These are phyloP conservation scores for Teratosphaeria gauchensis DNA, from an alignment of 2,329 filamentous ascomycete genomes.

Conservation along the genomic window DNA sequence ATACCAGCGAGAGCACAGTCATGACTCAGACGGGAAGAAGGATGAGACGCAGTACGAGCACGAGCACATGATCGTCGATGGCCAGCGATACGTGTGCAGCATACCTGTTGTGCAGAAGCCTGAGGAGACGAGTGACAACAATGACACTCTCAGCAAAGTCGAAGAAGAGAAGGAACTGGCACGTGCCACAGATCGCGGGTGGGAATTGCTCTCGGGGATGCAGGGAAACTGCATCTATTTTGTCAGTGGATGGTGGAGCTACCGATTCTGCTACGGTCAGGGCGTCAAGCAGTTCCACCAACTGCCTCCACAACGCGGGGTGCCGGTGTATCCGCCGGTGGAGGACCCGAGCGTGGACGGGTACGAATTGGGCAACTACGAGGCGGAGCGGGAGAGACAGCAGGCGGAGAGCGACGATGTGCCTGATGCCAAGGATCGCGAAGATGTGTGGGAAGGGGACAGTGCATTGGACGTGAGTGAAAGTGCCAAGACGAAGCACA, in stretches of 20 bases:
- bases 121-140: slow-evolving; percentile 8
- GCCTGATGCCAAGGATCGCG: slow-evolving; percentile 8
- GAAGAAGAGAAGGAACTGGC: slow-evolving; percentile 73
- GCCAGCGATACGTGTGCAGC: slow-evolving; percentile 69
- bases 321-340: slow-evolving; percentile 59
- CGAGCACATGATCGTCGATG: slow-evolving; percentile 64
- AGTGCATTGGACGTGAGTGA: slow-evolving; percentile 21
- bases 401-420: slow-evolving; percentile 20
- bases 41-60: slow-evolving; percentile 36
- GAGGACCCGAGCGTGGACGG: slow-evolving; percentile 68
- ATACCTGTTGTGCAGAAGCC: slow-evolving; percentile 61
- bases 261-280: slow-evolving; percentile 84
- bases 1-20: slow-evolving; percentile 8
- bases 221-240: slow-evolving; percentile 75
- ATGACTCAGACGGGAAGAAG: slow-evolving; percentile 4
- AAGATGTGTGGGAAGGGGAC: slow-evolving; percentile 14
- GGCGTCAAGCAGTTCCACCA: slow-evolving; percentile 88
- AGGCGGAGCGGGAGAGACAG: slow-evolving; percentile 13
- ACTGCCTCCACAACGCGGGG: slow-evolving; percentile 57
- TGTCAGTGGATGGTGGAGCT: slow-evolving; percentile 88
- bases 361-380: slow-evolving; percentile 63
- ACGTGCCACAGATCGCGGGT: slow-evolving; percentile 66
- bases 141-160: slow-evolving; percentile 32
- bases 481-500: slow-evolving; percentile 23
- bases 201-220: slow-evolving; percentile 69